These are phyloP conservation scores for Pseudogymnoascus sp. DNA, from an alignment of 2,329 filamentous ascomycete genomes.

Conservation along the genomic window DNA sequence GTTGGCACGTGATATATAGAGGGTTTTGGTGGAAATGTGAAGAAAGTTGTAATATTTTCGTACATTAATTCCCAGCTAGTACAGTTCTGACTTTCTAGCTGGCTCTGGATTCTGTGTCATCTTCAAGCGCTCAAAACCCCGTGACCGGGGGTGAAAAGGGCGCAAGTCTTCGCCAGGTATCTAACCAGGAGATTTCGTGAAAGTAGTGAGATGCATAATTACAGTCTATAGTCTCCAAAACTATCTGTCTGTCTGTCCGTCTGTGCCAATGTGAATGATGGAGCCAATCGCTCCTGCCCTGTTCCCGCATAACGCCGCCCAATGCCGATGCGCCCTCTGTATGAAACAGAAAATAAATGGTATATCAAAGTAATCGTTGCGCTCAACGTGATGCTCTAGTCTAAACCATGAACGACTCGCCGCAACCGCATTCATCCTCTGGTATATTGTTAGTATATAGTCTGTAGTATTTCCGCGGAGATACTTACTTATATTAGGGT, in stretches of 20 bases:
- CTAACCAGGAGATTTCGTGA: background rate
- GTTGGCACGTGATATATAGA: background rate
- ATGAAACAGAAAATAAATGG: conserved; percentile 2
- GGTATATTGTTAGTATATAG: conserved; percentile 17
- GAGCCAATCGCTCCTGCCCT: background rate
- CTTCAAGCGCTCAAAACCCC: background rate
- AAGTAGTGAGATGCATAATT: background rate
- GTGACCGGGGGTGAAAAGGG: background rate
- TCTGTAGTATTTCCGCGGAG: conserved; percentile 8
- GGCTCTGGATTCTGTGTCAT: background rate
- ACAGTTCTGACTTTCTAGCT: background rate
- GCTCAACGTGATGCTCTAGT: conserved; percentile 9
- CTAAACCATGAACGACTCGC: conserved; percentile 88
- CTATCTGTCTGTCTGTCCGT: background rate
- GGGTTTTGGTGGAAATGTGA: background rate
- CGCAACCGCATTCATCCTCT: conserved; percentile 96
- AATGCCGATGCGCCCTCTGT: conserved; percentile 22
- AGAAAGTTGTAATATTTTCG: background rate
- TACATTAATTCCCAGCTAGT: background rate
- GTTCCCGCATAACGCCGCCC: conserved; percentile 10
- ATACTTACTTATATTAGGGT: conserved; percentile 93
- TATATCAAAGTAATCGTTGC: conserved; percentile 11
- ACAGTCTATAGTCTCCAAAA: conserved; percentile 1
- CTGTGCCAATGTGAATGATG: background rate
- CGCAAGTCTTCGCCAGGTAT: background rate